phyloP scores from a whole-genome alignment of 1,139 yeast genomes.

The Suhomyces wounanorum region DNA sequence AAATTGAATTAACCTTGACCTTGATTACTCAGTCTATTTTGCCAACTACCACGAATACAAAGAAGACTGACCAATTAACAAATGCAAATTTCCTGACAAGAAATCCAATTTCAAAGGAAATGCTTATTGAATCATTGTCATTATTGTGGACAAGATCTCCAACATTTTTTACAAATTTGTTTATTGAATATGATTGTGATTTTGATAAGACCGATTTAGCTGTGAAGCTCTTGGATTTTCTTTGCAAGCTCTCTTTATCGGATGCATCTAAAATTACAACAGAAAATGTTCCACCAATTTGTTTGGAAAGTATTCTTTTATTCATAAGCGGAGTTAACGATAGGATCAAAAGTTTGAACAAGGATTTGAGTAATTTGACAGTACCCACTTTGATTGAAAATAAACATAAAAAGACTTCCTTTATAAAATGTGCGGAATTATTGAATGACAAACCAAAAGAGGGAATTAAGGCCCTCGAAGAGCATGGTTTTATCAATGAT shows the following conservation, averaged over 20 bases:
- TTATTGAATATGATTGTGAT: conserved; percentile 88
- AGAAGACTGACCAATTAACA: conserved; percentile 23
- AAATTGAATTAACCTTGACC: conserved; percentile 64
- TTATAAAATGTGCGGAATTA: conserved; percentile 68
- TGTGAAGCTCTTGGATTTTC: conserved; percentile 63
- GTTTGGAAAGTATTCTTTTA: conserved; percentile 82
- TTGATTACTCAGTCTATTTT: conserved; percentile 58
- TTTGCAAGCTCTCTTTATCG: conserved; percentile 77
- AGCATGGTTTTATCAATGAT: conserved; percentile 64
- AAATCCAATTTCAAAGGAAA: conserved; percentile 58
- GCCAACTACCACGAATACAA: conserved; percentile 31
- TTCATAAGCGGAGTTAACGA: conserved; percentile 68
- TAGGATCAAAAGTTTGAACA: conserved; percentile 41
- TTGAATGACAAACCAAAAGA: conserved; percentile 78
- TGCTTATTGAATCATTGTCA: conserved; percentile 81
- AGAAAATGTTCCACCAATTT: conserved; percentile 88
- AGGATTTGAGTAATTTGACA: conserved; percentile 21
- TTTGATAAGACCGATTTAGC: conserved; percentile 83
- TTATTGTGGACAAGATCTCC: conserved; percentile 85
- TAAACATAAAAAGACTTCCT: conserved; percentile 68
- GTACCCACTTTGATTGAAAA: conserved; percentile 38
- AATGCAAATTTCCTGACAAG: conserved; percentile 29
- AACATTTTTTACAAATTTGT: conserved; percentile 70
- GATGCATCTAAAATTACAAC: conserved; percentile 78
- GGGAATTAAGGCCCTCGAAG: conserved; percentile 66